Conservation (phyloP, 345 rosid species). For the Populus euphratica region DNA sequence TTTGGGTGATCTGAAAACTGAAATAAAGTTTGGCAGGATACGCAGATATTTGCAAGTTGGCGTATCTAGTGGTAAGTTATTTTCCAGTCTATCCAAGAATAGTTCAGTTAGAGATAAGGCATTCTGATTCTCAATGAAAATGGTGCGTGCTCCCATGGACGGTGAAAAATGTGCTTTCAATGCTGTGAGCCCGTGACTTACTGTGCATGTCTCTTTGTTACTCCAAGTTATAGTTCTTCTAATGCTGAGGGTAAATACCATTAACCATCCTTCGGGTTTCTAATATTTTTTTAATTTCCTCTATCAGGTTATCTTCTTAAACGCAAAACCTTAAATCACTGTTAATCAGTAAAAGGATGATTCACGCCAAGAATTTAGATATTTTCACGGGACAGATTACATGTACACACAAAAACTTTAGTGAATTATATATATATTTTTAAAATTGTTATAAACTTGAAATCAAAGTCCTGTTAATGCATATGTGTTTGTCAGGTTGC, state of each 20-base stretch:
- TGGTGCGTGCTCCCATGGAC: constrained; percentile 26
- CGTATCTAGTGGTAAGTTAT: background rate
- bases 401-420: background rate
- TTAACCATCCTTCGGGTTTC: background rate
- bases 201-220: background rate
- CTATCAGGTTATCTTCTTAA: background rate
- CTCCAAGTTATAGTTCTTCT: background rate
- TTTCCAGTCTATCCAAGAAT: no score
- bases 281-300: background rate
- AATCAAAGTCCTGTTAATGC: background rate
- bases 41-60: background rate
- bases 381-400: background rate
- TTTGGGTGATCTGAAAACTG: constrained; percentile 1
- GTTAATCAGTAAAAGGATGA: background rate
- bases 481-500: background rate
- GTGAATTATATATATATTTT: background rate
- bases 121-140: constrained; percentile 21
- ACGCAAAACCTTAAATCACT: background rate
- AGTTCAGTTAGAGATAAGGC: constrained; percentile 5
- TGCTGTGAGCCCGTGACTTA: constrained; percentile 4
- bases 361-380: background rate
- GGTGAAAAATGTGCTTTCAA: constrained; percentile 2
- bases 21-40: background rate
- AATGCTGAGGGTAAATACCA: background rate
- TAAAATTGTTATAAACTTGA: background rate